phyloP scores from a whole-genome alignment of 306 rosid genomes.

The Fragaria nilgerrensis region DNA sequence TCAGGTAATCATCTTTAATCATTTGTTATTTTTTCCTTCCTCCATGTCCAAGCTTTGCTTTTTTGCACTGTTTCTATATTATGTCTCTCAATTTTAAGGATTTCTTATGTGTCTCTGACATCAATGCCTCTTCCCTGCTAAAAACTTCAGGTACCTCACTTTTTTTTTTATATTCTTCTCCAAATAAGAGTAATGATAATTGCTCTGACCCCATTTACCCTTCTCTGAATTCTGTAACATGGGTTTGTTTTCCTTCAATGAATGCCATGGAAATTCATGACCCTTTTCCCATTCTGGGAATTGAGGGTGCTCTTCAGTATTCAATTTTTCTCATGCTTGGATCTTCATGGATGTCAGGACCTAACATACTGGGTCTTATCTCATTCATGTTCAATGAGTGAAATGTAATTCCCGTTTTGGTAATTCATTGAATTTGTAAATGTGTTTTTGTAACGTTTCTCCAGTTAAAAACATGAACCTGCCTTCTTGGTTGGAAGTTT shows the following conservation, averaged over 20 bases:
- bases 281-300: slow-evolving; percentile 18
- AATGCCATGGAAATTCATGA: not conserved
- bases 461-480: slow-evolving; percentile 1
- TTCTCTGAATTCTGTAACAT: slow-evolving; percentile 14
- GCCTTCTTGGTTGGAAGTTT: slow-evolving; percentile 7
- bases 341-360: slow-evolving; percentile 22
- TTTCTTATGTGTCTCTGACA: slow-evolving; percentile 15
- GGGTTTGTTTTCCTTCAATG: slow-evolving; percentile 6
- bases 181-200: slow-evolving; percentile 14
- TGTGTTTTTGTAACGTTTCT: slow-evolving; percentile 9
- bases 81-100: slow-evolving; percentile 17
- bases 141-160: slow-evolving; percentile 17
- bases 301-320: not conserved
- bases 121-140: slow-evolving; percentile 6
- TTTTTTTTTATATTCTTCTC: not conserved
- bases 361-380: slow-evolving; percentile 5
- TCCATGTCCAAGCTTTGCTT: slow-evolving; percentile 2
- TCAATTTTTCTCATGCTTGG: slow-evolving; percentile 1
- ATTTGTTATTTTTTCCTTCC: slow-evolving; percentile 10
- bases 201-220: slow-evolving; percentile 9
- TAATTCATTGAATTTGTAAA: slow-evolving; percentile 7
- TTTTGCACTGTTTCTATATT: not conserved
- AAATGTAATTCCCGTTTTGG: not conserved
- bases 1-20: slow-evolving; percentile 46
- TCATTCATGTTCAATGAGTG: not conserved